A percentile compares a stretch with the other conserved stretches of the same genome.
These are phyloP conservation scores for Neurospora tetraspora DNA, from an alignment of 495 filamentous ascomycete genomes.

Conservation along the genomic window DNA sequence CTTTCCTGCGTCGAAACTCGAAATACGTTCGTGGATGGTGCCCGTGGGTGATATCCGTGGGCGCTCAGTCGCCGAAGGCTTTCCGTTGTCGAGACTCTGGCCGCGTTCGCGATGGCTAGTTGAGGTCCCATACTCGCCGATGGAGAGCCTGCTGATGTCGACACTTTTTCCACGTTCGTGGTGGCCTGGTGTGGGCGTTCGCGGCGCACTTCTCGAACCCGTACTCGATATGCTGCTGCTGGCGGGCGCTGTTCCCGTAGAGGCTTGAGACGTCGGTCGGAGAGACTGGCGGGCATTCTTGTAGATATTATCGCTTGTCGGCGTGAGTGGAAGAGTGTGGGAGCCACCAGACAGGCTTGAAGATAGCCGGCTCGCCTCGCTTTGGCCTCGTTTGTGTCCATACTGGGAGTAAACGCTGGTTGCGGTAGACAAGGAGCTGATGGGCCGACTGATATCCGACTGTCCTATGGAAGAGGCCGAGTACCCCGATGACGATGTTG, in stretches of 20 bases:
- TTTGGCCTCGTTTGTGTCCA: conserved; percentile 67
- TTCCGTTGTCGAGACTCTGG: conserved; percentile 42
- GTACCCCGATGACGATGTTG: conserved; percentile 68
- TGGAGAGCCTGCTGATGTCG: conserved; percentile 38
- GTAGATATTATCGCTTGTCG: conserved; percentile 48
- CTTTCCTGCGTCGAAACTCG: conserved; percentile 41
- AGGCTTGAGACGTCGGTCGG: conserved; percentile 63
- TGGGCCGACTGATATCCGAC: conserved; percentile 59
- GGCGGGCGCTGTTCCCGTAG: conserved; percentile 31
- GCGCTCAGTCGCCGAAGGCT: conserved; percentile 28
- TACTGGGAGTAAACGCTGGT: conserved; percentile 50
- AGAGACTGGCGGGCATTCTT: conserved; percentile 65
- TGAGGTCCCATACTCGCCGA: conserved; percentile 18
- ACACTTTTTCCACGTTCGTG: conserved; percentile 42
- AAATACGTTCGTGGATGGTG: conserved; percentile 31
- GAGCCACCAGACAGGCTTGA: conserved; percentile 22
- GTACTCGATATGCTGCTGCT: conserved; percentile 12
- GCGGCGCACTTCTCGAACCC: conserved; percentile 1
- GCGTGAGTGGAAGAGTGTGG: conserved; percentile 33
- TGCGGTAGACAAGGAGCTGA: conserved; percentile 56
- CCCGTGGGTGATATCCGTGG: conserved; percentile 20
- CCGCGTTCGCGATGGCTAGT: conserved; percentile 30
- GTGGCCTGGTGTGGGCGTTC: conserved; percentile 4
- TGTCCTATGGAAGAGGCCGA: conserved; percentile 54
- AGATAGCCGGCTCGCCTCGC: conserved; percentile 49